Percentiles rank a stretch among this genome's conserved stretches.
These are phyloP conservation scores for Solanum acaule DNA, from an alignment of 257 asterid genomes.

Conservation along the genomic window DNA sequence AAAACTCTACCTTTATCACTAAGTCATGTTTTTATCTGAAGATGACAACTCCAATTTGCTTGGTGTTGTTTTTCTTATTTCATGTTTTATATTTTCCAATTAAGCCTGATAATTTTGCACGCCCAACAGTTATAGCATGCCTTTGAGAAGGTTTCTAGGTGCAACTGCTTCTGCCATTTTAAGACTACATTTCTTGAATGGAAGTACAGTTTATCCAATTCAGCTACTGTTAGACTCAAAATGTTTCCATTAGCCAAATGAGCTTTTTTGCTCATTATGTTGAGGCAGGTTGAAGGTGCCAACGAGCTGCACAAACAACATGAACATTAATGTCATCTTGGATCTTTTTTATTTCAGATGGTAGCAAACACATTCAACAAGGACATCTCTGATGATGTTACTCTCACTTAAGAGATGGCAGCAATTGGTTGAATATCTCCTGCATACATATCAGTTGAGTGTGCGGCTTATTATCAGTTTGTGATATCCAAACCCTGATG, in stretches of 20 bases:
- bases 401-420: not conserved
- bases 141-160: too few relatives aligned
- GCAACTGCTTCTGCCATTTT: not conserved
- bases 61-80: not conserved
- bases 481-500: not conserved
- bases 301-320: conserved; percentile 19
- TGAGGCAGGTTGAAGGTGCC: conserved; percentile 39
- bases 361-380: not conserved
- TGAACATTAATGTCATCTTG: conserved; percentile 7
- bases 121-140: too few relatives aligned
- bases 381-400: not conserved
- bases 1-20: not conserved
- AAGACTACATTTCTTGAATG: not conserved
- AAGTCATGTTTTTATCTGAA: not conserved
- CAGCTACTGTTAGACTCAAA: not conserved
- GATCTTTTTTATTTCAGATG: not conserved
- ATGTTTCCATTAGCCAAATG: conserved; percentile 5
- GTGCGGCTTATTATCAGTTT: not conserved
- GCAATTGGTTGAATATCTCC: not conserved
- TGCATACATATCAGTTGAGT: not conserved
- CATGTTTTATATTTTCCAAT: not conserved
- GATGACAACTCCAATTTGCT: not conserved
- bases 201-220: not conserved
- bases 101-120: not conserved
- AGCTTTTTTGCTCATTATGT: conserved; percentile 52